phyloP scores from a whole-genome alignment of 139 green algal genomes.

The Coccomyxa sp. region DNA sequence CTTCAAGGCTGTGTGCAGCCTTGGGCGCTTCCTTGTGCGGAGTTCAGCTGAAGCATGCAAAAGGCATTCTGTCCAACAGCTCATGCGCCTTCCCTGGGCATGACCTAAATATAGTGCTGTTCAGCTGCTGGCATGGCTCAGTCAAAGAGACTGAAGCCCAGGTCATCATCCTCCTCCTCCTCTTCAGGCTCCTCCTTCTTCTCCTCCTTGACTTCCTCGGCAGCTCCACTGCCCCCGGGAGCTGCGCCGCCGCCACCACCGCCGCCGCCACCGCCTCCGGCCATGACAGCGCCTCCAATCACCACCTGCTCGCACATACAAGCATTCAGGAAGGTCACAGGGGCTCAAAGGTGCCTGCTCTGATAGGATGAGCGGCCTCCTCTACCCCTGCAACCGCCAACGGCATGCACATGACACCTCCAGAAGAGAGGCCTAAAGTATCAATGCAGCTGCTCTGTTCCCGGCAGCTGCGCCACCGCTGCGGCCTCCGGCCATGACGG shows the following conservation, averaged over 20 bases:
- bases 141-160: conserved; percentile 15
- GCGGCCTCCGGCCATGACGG: background rate
- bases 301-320: background rate
- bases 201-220: conserved; percentile 49
- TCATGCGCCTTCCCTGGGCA: too few species aligned
- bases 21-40: too few species aligned
- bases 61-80: too few species aligned
- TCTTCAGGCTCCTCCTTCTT: conserved; percentile 80
- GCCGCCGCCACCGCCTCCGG: conserved; percentile 32
- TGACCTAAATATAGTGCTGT: too few species aligned
- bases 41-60: too few species aligned
- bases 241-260: conserved; percentile 48
- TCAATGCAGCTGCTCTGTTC: background rate
- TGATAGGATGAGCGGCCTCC: background rate
- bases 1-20: too few species aligned
- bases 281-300: background rate
- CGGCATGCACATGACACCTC: background rate
- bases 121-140: too few species aligned
- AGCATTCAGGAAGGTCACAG: background rate
- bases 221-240: conserved; percentile 48
- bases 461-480: background rate
- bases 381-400: background rate
- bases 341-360: too few species aligned
- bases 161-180: conserved; percentile 79
- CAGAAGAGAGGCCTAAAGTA: background rate